phyloP scores from a whole-genome alignment of 495 filamentous ascomycete species.

The Penicillium paxilli region DNA sequence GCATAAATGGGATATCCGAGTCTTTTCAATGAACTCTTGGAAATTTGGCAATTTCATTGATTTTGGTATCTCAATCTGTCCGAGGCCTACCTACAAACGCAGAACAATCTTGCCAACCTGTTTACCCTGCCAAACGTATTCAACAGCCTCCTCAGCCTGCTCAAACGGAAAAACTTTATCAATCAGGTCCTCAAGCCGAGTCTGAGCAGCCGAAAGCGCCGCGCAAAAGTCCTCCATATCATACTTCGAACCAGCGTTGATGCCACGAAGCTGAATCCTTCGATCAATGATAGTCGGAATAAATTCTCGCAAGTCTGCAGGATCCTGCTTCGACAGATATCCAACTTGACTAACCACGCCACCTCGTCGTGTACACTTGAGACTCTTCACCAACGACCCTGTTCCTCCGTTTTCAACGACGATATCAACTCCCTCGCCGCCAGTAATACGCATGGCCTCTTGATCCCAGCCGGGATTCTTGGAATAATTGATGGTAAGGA shows the following conservation, averaged over 20 bases:
- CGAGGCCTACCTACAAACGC: slow-evolving; percentile 6
- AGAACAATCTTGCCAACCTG: slow-evolving; percentile 40
- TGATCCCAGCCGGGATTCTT: slow-evolving; percentile 32
- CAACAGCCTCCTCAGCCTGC: slow-evolving; percentile 34
- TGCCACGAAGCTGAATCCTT: slow-evolving; percentile 33
- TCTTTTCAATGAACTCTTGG: too few species aligned
- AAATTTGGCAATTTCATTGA: too few species aligned
- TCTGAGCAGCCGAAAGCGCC: slow-evolving; percentile 22
- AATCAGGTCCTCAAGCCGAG: slow-evolving; percentile 32
- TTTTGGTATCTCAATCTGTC: too few species aligned
- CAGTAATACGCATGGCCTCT: slow-evolving; percentile 33
- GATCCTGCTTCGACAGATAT: slow-evolving; percentile 32
- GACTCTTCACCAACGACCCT: slow-evolving; percentile 30
- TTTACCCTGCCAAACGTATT: slow-evolving; percentile 38
- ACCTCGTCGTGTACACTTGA: slow-evolving; percentile 34
- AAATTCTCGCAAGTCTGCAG: slow-evolving; percentile 23
- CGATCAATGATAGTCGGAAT: slow-evolving; percentile 35
- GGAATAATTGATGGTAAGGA: slow-evolving; percentile 36
- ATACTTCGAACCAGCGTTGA: slow-evolving; percentile 37
- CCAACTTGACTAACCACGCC: slow-evolving; percentile 43
- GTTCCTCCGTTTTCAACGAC: slow-evolving; percentile 42
- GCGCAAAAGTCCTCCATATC: slow-evolving; percentile 38
- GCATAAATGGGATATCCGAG: too few species aligned
- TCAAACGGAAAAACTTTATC: slow-evolving; percentile 32
- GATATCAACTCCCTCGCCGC: slow-evolving; percentile 37